Evolutionary conservation across 2,329 filamentous ascomycete genomes (phyloP).

Genomic region (Onygenales sp.): DNA sequence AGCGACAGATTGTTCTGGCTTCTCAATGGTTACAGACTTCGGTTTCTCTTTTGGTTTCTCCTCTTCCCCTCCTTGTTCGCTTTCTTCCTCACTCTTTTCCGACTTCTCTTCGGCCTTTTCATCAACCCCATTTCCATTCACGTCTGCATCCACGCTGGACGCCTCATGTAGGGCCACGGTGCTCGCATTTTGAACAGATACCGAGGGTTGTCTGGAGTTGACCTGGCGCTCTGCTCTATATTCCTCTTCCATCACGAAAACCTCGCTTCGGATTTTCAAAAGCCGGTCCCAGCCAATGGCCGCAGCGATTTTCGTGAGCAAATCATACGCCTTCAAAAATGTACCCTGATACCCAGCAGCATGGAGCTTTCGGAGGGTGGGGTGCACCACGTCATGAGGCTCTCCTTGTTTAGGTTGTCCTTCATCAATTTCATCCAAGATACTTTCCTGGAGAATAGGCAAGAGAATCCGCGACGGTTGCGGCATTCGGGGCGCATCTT

Average conservation of each 20-base stretch:
- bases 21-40: constrained; percentile 50
- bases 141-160: constrained; percentile 37
- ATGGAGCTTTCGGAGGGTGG: constrained; percentile 73
- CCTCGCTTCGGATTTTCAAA: constrained; percentile 85
- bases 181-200: constrained; percentile 61
- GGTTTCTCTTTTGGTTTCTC: constrained; percentile 19
- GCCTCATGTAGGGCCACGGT: constrained; percentile 67
- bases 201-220: constrained; percentile 32
- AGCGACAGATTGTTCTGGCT: constrained; percentile 68
- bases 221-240: constrained; percentile 66
- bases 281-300: constrained; percentile 98
- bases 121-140: constrained; percentile 24
- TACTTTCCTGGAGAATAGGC: constrained; percentile 77
- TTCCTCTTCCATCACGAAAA: constrained; percentile 99
- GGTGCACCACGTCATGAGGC: constrained; percentile 77
- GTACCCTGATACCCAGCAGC: constrained; percentile 89
- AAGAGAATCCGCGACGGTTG: constrained; percentile 81
- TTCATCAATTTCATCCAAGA: constrained; percentile 93
- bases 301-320: constrained; percentile 89
- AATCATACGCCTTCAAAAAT: constrained; percentile 86
- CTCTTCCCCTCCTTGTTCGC: constrained; percentile 18
- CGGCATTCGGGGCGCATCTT: constrained; percentile 89
- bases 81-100: constrained; percentile 20
- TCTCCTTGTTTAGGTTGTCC: constrained; percentile 63
- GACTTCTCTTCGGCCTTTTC: constrained; percentile 15